These are phyloP conservation scores for Globisporangium cederbergense DNA, from an alignment of 352 stramenopile species.

Conservation along the genomic window DNA sequence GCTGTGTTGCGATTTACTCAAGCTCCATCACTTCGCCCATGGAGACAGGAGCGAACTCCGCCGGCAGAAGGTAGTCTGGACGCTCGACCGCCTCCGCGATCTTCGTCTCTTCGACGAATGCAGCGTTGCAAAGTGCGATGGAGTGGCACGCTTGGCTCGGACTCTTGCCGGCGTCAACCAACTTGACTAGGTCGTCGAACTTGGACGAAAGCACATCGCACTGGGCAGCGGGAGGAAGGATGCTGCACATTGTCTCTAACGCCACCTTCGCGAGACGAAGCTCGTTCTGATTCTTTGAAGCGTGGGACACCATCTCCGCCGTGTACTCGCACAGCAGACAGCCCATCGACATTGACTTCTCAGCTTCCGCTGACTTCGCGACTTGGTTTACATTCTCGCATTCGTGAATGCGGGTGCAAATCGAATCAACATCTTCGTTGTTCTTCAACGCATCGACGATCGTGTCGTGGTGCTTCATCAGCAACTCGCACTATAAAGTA, in stretches of 20 bases:
- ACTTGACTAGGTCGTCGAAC: slow-evolving; percentile 66
- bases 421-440: slow-evolving; percentile 43
- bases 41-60: slow-evolving; percentile 24
- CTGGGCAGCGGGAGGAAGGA: slow-evolving; percentile 53
- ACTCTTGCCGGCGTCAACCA: slow-evolving; percentile 59
- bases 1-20: slow-evolving; percentile 25
- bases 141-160: slow-evolving; percentile 55
- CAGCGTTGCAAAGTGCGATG: slow-evolving; percentile 49
- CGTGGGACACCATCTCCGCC: slow-evolving; percentile 48
- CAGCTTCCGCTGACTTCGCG: slow-evolving; percentile 14
- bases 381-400: slow-evolving; percentile 21
- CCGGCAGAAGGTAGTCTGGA: slow-evolving; percentile 18
- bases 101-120: slow-evolving; percentile 29
- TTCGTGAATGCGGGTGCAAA: slow-evolving; percentile 45
- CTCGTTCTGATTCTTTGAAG: slow-evolving; percentile 42
- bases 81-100: slow-evolving; percentile 19
- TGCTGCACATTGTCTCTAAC: slow-evolving; percentile 72
- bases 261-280: slow-evolving; percentile 62
- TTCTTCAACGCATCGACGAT: slow-evolving; percentile 56
- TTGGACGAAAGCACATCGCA: slow-evolving; percentile 71
- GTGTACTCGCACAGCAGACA: slow-evolving; percentile 83
- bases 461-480: slow-evolving; percentile 44
- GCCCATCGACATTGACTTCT: slow-evolving; percentile 48
- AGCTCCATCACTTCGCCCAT: slow-evolving; percentile 42
- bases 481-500: slow-evolving; percentile 37